Conservation (phyloP, 306 rosid genomes). For the Prunus mira region DNA sequence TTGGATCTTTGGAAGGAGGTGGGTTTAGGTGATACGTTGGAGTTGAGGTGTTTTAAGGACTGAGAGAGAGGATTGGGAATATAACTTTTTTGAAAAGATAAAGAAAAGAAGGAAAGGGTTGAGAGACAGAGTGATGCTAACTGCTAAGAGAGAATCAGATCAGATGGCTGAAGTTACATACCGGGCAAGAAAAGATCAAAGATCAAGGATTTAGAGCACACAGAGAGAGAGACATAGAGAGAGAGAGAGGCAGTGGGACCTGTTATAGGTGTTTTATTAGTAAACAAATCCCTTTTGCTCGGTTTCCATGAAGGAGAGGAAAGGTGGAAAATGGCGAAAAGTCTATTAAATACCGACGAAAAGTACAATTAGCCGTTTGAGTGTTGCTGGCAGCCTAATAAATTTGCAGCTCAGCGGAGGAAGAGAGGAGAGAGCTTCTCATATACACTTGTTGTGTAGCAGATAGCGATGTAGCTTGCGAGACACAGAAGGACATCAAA, state of each 20-base stretch:
- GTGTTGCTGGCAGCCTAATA: not conserved
- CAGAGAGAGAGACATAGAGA: not conserved
- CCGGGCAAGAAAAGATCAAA: not conserved
- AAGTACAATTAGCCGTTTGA: slow-evolving; percentile 25
- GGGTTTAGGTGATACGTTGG: not conserved
- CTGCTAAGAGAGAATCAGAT: not conserved
- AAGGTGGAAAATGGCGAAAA: not conserved
- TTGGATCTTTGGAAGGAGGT: not conserved
- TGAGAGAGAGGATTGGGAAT: not conserved
- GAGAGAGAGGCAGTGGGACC: not conserved
- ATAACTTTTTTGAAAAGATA: slow-evolving; percentile 2
- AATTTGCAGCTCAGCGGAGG: not conserved
- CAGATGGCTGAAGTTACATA: slow-evolving; percentile 1
- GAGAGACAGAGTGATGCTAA: not conserved
- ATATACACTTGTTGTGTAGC: no score
- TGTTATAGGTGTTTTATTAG: not conserved
- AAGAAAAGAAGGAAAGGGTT: not conserved
- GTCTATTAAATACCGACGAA: not conserved
- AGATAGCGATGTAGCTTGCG: no score
- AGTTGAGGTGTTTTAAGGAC: not conserved
- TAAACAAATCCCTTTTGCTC: not conserved
- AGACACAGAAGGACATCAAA: no score
- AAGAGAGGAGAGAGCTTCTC: not conserved
- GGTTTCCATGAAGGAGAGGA: slow-evolving; percentile 24
- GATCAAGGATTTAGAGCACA: not conserved